Evolutionary conservation across 108 stramenopile genomes (phyloP).

Genomic region (Skeletonema grethae): DNA sequence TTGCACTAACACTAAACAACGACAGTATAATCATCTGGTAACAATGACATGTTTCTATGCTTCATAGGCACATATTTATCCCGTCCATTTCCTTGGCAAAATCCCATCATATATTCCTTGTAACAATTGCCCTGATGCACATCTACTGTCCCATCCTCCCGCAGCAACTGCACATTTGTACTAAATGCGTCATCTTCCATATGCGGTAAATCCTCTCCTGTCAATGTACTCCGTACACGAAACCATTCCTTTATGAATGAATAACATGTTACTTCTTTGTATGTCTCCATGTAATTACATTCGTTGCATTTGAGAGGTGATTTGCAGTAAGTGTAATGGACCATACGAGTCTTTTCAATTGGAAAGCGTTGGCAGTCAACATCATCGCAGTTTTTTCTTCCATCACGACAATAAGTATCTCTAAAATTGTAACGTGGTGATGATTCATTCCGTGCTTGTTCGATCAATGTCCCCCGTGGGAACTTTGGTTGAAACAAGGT

Average conservation of each 20-base stretch:
- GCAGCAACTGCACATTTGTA: background rate
- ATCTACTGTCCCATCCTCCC: slow-evolving; percentile 14
- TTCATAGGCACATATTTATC: slow-evolving; percentile 1
- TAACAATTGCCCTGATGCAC: slow-evolving; percentile 16
- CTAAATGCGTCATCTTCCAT: slow-evolving; percentile 6
- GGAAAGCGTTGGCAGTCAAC: slow-evolving; percentile 34
- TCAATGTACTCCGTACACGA: slow-evolving; percentile 18
- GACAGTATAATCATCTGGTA: background rate
- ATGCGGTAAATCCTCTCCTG: slow-evolving; percentile 2
- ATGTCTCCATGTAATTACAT: slow-evolving; percentile 23
- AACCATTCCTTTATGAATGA: slow-evolving; percentile 23
- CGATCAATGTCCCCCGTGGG: slow-evolving; percentile 14
- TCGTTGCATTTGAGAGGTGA: slow-evolving; percentile 51
- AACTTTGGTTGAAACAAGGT: background rate
- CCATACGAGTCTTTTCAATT: slow-evolving; percentile 16
- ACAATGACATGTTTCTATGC: background rate
- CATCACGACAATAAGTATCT: slow-evolving; percentile 38
- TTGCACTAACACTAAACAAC: too few relatives aligned
- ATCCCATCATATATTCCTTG: slow-evolving; percentile 16
- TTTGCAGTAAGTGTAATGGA: slow-evolving; percentile 58
- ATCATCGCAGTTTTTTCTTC: slow-evolving; percentile 41
- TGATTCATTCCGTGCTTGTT: slow-evolving; percentile 8
- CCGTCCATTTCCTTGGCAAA: slow-evolving; percentile 3
- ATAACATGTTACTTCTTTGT: slow-evolving; percentile 24
- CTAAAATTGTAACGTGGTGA: background rate